These are phyloP conservation scores for Cicer arietinum DNA, from an alignment of 306 rosid species.

Conservation along the genomic window DNA sequence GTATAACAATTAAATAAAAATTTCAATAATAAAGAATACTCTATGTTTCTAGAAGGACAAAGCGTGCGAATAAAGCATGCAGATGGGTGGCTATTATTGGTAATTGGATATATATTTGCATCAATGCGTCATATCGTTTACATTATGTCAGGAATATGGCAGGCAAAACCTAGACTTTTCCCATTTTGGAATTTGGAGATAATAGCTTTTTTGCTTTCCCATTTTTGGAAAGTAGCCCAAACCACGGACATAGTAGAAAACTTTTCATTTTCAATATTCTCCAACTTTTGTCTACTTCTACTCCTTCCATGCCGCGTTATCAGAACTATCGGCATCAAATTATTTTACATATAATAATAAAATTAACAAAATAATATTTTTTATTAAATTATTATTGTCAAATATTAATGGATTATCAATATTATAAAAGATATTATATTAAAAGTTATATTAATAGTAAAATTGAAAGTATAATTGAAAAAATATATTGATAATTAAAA, in stretches of 20 bases:
- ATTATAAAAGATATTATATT: too few relatives aligned
- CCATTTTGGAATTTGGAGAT: constrained; percentile 44
- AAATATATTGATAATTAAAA: too few relatives aligned
- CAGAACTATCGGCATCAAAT: too few relatives aligned
- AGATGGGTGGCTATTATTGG: constrained; percentile 34
- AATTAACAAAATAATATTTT: too few relatives aligned
- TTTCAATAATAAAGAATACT: too few relatives aligned
- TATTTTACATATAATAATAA: too few relatives aligned
- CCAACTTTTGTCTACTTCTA: background rate
- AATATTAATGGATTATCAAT: too few relatives aligned
- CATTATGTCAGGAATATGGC: constrained; percentile 25
- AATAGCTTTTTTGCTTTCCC: constrained; percentile 41
- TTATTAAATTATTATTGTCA: too few relatives aligned
- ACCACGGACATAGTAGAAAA: background rate
- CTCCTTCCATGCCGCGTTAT: too few relatives aligned
- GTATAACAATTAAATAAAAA: too few relatives aligned
- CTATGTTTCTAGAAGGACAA: background rate
- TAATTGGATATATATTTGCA: background rate
- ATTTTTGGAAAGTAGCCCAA: constrained; percentile 39
- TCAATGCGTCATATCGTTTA: background rate
- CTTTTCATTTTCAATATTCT: constrained; percentile 5
- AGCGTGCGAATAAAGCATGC: constrained; percentile 1
- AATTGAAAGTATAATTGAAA: too few relatives aligned
- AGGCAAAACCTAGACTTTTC: constrained; percentile 48
- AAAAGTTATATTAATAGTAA: too few relatives aligned